Evolutionary conservation across 257 asterid species (phyloP).

Genomic region (Penstemon davidsonii): DNA sequence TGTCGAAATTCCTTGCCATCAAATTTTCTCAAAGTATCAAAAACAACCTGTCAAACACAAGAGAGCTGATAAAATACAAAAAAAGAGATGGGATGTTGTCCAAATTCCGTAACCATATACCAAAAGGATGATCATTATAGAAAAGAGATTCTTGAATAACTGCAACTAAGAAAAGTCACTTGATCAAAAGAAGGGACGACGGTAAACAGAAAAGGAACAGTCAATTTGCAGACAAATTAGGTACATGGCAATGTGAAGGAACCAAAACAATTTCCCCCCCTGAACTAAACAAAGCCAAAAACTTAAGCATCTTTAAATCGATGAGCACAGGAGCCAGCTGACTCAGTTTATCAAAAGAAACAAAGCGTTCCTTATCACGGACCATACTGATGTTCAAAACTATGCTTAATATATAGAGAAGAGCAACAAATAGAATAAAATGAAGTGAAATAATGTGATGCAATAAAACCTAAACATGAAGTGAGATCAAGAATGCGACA

Average conservation of each 20-base stretch:
- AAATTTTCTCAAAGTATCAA: constrained; percentile 87
- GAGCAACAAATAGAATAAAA: background rate
- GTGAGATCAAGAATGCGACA: background rate
- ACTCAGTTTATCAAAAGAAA: constrained; percentile 2
- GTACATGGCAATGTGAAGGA: constrained; percentile 15
- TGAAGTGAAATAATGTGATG: background rate
- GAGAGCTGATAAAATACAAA: constrained; percentile 17
- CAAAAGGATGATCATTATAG: constrained; percentile 1
- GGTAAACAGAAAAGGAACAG: constrained; percentile 1
- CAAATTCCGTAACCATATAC: constrained; percentile 21
- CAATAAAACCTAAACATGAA: no score
- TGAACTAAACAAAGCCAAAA: constrained; percentile 1
- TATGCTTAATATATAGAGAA: background rate
- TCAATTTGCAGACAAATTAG: constrained; percentile 12
- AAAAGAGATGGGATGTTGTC: constrained; percentile 12
- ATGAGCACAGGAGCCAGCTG: constrained; percentile 14
- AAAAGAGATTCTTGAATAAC: constrained; percentile 14
- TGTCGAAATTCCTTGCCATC: constrained; percentile 93
- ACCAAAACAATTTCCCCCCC: background rate
- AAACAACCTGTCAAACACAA: constrained; percentile 72
- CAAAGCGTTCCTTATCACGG: constrained; percentile 4
- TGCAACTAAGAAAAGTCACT: constrained; percentile 20
- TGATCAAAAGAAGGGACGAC: background rate
- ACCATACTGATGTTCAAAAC: constrained; percentile 1
- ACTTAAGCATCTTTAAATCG: constrained; percentile 13